Percentiles rank a stretch among this genome's conserved stretches.
phyloP scores from a whole-genome alignment of 208 protist genomes.

The Endotrypanum monterogeii region DNA sequence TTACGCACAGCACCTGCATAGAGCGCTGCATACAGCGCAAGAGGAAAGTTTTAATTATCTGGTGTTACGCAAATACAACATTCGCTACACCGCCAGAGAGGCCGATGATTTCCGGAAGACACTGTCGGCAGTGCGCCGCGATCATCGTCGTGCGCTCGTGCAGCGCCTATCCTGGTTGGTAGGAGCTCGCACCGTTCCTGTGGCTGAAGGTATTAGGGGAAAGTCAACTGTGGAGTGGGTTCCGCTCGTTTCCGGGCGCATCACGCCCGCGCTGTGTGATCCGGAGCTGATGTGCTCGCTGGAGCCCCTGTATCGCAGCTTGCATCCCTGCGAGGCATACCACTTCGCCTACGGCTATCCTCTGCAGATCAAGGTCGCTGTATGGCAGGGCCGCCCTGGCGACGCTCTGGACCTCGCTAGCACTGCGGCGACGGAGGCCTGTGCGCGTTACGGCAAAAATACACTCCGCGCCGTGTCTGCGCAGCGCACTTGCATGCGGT shows the following conservation, averaged over 20 bases:
- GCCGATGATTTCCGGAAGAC: constrained; percentile 42
- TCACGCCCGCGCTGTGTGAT: constrained; percentile 57
- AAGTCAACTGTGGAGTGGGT: constrained; percentile 41
- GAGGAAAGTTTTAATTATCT: constrained; percentile 41
- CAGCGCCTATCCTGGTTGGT: constrained; percentile 64
- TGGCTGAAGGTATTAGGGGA: background rate
- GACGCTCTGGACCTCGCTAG: constrained; percentile 53
- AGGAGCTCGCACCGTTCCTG: constrained; percentile 28
- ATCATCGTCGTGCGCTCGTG: constrained; percentile 43
- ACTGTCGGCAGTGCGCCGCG: constrained; percentile 40
- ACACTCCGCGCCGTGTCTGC: constrained; percentile 51
- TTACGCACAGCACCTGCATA: constrained; percentile 47
- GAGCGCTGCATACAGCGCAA: constrained; percentile 39
- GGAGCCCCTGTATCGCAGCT: constrained; percentile 46
- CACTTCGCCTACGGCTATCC: constrained; percentile 68
- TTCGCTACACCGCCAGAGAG: background rate
- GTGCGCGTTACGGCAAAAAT: constrained; percentile 28
- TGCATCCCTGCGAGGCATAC: constrained; percentile 52
- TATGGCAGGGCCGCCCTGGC: constrained; percentile 56
- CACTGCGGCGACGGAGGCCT: constrained; percentile 30
- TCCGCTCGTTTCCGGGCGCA: constrained; percentile 39
- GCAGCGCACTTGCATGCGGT: constrained; percentile 29
- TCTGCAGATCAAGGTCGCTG: constrained; percentile 55
- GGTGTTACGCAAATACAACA: constrained; percentile 64
- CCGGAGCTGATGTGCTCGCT: constrained; percentile 42